These are phyloP conservation scores for Ambrosiella cleistominuta DNA, from an alignment of 2,329 filamentous ascomycete species.

Conservation along the genomic window DNA sequence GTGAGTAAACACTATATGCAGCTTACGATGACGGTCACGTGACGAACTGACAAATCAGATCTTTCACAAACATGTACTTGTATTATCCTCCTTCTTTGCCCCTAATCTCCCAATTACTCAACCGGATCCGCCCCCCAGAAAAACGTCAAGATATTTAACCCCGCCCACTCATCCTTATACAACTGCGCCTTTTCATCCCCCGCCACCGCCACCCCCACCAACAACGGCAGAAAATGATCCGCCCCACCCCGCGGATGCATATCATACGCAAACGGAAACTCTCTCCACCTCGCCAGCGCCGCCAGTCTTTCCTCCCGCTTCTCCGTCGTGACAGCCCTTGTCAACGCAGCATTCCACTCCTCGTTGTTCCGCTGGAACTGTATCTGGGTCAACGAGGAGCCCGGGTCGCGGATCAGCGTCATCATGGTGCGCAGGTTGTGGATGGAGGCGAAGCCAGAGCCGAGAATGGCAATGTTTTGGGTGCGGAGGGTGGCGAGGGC, in stretches of 20 bases:
- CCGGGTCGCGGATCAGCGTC: constrained; percentile 17
- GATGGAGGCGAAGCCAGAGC: constrained; percentile 41
- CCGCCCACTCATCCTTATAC: constrained; percentile 32
- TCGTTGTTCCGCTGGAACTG: constrained; percentile 18
- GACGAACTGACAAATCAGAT: no score
- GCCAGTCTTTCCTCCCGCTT: constrained; percentile 21
- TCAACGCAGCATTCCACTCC: constrained; percentile 31
- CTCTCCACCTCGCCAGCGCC: constrained; percentile 30
- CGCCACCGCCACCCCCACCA: constrained; percentile 37
- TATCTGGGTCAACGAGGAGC: constrained; percentile 11
- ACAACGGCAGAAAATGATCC: constrained; percentile 42
- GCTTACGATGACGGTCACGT: no score
- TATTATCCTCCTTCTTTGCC: neutral
- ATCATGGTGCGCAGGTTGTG: constrained; percentile 36
- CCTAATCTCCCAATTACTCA: constrained; percentile 2
- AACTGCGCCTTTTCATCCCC: constrained; percentile 25
- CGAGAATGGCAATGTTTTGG: constrained; percentile 38
- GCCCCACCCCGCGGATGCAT: constrained; percentile 37
- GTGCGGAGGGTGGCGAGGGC: constrained; percentile 33
- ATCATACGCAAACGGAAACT: constrained; percentile 28
- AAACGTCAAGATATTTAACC: constrained; percentile 35
- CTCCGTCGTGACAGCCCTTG: constrained; percentile 22
- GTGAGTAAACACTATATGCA: no score
- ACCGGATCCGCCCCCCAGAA: constrained; percentile 29
- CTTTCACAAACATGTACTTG: no score